Base-by-base conservation (phyloP, 768 basidiomycete genomes). In the Rhodotorula taiwanensis region DNA sequence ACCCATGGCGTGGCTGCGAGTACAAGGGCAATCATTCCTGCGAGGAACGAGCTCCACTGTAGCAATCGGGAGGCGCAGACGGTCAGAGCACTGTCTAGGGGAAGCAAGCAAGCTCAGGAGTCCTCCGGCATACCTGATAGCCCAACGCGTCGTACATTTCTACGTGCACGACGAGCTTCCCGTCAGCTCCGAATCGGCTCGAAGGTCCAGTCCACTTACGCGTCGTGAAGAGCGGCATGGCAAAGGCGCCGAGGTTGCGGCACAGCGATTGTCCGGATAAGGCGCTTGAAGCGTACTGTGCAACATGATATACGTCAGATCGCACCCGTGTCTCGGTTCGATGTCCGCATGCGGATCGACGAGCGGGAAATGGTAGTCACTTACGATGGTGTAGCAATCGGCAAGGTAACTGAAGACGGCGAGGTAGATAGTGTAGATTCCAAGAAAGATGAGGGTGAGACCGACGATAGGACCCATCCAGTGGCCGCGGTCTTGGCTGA, bases 211-310 rank as follows among this genome's bases (percentile, higher is more conserved):
- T 16, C 10, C 36, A 39, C 36, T 39, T 16, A 39, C 36, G 81
- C 28, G 78, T 75, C 14, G 83, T 82, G 74, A 86, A 86, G 9
- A 87, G 78, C 0, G 85, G 83, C 75, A 87, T 87, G 11, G 76
- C 77, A 23, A 78, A 78, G 1, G 77, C 82, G 1, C 78, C 71
- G 25, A 83, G 59, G 39, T 69, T 69, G 7, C 67, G 67, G 34
- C 53, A 60, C 7, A 64, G 48, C 18, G 76, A 76, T 42, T 69
- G 67, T 10, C 67, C 67, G n/a, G 59, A 61, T 5, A 64, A 51
- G 1, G 76, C 77, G 6, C 70, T 72, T 4, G 74, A 74, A 7
- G 77, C 76, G 66, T 78, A 76, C 63, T 64, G 53, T 39, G 16
- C 36, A 39, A 16, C 16, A 13, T 2, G n/a, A n/a, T n/a, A n/a